These are phyloP conservation scores for Darksidea phi DNA, from an alignment of 495 filamentous ascomycete genomes.

Conservation along the genomic window DNA sequence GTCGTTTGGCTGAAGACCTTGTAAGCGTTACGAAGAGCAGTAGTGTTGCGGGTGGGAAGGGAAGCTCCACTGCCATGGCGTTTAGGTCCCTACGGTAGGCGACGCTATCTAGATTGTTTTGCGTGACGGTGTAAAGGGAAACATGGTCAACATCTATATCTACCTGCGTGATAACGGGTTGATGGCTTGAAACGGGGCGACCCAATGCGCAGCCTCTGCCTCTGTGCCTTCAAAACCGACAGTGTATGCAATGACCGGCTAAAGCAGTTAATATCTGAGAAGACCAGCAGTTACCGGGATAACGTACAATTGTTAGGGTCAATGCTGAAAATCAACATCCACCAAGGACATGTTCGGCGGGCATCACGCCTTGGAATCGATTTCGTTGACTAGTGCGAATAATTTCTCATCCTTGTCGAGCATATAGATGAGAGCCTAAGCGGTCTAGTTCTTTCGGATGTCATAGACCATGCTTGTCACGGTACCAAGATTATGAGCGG, in stretches of 20 bases:
- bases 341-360: slow-evolving; percentile 8
- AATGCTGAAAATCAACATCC: slow-evolving; percentile 6
- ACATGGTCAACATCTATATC: slow-evolving; percentile 3
- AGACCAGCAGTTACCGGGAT: not conserved
- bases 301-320: slow-evolving; percentile 11
- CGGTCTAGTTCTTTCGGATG: slow-evolving; percentile 11
- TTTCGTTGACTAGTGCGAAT: slow-evolving; percentile 14
- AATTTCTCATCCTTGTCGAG: slow-evolving; percentile 17
- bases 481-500: slow-evolving; percentile 61
- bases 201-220: not conserved
- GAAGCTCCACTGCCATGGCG: not conserved
- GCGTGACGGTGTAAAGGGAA: slow-evolving; percentile 9
- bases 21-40: slow-evolving; percentile 1
- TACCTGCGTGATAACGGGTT: not conserved
- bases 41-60: slow-evolving; percentile 5
- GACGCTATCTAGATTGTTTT: slow-evolving; percentile 11
- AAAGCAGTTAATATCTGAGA: not conserved
- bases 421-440: slow-evolving; percentile 13
- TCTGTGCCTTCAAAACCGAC: slow-evolving; percentile 12
- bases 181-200: slow-evolving; percentile 13
- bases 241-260: slow-evolving; percentile 16
- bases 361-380: not conserved
- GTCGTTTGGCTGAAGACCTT: slow-evolving; percentile 10
- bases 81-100: slow-evolving; percentile 5
- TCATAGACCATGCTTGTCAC: slow-evolving; percentile 51